Percentiles rank a stretch among this genome's conserved stretches.
Evolutionary conservation across 1,284 basidiomycete genomes (phyloP).

Genomic region (Ceratobasidium papillatum): DNA sequence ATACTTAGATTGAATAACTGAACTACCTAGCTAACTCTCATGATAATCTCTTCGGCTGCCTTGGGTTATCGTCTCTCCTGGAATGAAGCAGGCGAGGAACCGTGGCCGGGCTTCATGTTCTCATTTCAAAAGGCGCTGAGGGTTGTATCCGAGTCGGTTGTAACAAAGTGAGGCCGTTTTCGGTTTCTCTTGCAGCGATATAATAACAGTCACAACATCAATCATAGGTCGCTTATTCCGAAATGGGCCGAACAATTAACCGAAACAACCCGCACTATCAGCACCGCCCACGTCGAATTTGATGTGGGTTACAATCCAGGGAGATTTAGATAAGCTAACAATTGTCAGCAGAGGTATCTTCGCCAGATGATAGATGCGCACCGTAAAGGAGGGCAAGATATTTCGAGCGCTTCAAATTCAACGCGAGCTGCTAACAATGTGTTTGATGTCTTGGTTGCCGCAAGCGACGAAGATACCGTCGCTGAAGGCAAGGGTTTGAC

Average conservation of each 20-base stretch:
- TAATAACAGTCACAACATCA: not conserved
- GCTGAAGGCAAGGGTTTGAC: not conserved
- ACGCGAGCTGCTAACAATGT: not conserved
- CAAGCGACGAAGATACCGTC: constrained; percentile 7
- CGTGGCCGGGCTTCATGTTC: not conserved
- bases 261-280: not conserved
- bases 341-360: not conserved
- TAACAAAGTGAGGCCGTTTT: not conserved
- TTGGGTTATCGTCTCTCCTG: constrained; percentile 22
- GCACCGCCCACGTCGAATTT: not conserved
- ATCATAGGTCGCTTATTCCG: not conserved
- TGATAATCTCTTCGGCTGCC: constrained; percentile 18
- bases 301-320: not conserved
- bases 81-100: not conserved
- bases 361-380: not conserved
- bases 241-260: constrained; percentile 1
- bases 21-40: not conserved
- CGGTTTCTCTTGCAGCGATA: not conserved
- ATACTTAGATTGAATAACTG: not conserved
- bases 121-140: constrained; percentile 7
- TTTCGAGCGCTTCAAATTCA: not conserved
- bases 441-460: not conserved
- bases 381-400: not conserved
- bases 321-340: not conserved
- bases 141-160: not conserved